A percentile compares a stretch with the other conserved stretches of the same genome.
phyloP scores from a whole-genome alignment of 306 rosid species.

The Datisca glomerata region DNA sequence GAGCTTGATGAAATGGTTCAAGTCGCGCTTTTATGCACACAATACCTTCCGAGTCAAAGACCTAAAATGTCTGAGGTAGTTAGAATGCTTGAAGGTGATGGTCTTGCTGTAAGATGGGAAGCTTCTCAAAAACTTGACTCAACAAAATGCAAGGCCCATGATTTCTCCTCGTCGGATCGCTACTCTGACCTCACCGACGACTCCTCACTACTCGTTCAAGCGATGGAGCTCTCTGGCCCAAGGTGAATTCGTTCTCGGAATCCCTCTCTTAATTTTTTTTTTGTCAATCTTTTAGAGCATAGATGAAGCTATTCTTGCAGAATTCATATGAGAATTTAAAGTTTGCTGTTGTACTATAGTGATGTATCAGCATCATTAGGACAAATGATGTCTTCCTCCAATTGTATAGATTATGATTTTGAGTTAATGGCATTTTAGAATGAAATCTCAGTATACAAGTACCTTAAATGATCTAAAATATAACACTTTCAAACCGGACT shows the following conservation, averaged over 20 bases:
- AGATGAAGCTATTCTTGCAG: too few relatives aligned
- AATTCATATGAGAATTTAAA: too few relatives aligned
- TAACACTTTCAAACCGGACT: too few relatives aligned
- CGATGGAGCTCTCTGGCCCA: slow-evolving; percentile 98
- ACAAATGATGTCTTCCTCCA: too few relatives aligned
- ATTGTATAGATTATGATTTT: too few relatives aligned
- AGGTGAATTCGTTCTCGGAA: slow-evolving; percentile 27
- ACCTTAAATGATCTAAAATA: too few relatives aligned
- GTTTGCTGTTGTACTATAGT: too few relatives aligned
- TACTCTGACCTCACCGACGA: slow-evolving; percentile 92
- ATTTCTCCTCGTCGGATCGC: slow-evolving; percentile 60
- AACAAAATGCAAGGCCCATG: slow-evolving; percentile 43
- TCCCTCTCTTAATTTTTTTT: background rate
- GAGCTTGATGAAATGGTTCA: slow-evolving; percentile 85
- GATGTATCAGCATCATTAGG: too few relatives aligned
- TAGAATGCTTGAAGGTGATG: slow-evolving; percentile 95
- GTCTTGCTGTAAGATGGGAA: slow-evolving; percentile 85
- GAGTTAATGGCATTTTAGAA: too few relatives aligned
- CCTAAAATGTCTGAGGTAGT: slow-evolving; percentile 93
- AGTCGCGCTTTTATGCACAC: slow-evolving; percentile 90
- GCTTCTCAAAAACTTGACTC: slow-evolving; percentile 66
- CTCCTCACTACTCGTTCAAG: slow-evolving; percentile 78
- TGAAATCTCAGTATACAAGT: too few relatives aligned
- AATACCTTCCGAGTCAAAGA: slow-evolving; percentile 68
- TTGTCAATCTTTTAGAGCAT: too few relatives aligned